These are phyloP conservation scores for Cardamine chenopodiifolia DNA, from an alignment of 345 rosid species.

Conservation along the genomic window DNA sequence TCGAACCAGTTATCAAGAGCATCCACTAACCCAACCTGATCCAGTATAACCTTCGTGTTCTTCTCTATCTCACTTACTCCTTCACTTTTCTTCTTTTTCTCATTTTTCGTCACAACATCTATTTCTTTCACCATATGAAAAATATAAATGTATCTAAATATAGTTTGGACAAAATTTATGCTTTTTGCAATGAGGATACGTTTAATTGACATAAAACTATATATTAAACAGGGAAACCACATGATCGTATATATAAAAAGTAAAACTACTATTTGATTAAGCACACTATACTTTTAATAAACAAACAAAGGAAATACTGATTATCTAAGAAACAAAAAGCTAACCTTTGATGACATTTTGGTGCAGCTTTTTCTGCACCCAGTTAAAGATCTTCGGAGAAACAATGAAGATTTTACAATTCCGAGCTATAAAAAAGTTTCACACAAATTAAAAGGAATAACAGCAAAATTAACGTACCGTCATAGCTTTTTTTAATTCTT, in stretches of 20 bases:
- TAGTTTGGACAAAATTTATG: not conserved
- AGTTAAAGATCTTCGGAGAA: conserved; percentile 65
- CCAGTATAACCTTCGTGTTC: conserved; percentile 62
- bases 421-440: not conserved
- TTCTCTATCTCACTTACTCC: conserved; percentile 55
- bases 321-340: not conserved
- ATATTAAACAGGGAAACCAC: conserved; percentile 16
- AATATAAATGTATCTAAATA: conserved; percentile 1
- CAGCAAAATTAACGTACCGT: conserved; percentile 26
- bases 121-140: conserved; percentile 25
- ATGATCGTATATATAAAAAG: not conserved
- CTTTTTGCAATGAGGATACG: not conserved
- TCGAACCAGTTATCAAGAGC: conserved; percentile 79
- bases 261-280: conserved; percentile 14
- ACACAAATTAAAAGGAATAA: not conserved
- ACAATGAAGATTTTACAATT: not conserved
- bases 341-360: conserved; percentile 67
- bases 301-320: not conserved
- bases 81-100: conserved; percentile 55
- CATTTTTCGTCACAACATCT: conserved; percentile 56
- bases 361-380: conserved; percentile 82
- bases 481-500: conserved; percentile 30
- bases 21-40: conserved; percentile 66
- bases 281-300: not conserved
- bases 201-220: conserved; percentile 10